A percentile compares a stretch with the other conserved stretches of the same genome.
Conservation (phyloP, 805 yeast genomes). For the Hyphopichia homilentoma region DNA sequence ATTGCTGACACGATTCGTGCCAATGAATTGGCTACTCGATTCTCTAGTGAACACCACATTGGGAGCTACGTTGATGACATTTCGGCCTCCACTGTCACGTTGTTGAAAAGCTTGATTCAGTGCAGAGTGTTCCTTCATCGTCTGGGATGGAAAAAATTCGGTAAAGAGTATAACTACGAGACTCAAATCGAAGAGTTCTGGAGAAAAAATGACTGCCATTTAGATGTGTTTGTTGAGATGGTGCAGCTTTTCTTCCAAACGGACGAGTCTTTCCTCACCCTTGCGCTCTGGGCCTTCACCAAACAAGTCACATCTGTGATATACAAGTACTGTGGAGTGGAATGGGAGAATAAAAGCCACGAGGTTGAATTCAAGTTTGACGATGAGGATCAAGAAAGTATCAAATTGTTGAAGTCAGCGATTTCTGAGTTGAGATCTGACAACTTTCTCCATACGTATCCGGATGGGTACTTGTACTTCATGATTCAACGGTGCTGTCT, state of each 20-base stretch:
- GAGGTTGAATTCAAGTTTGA: not conserved
- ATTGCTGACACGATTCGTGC: slow-evolving; percentile 53
- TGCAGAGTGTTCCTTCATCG: slow-evolving; percentile 7
- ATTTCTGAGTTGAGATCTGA: not conserved
- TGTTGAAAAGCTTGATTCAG: slow-evolving; percentile 43
- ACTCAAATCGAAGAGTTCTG: not conserved
- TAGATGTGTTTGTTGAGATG: slow-evolving; percentile 35
- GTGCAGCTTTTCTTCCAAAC: slow-evolving; percentile 41
- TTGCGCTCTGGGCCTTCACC: slow-evolving; percentile 27
- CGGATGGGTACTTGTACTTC: slow-evolving; percentile 9
- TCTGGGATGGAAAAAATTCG: slow-evolving; percentile 8
- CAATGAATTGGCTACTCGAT: slow-evolving; percentile 56
- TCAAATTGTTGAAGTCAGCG: too few species aligned
- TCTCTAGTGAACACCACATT: slow-evolving; percentile 30
- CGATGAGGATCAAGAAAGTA: not conserved
- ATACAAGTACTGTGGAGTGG: not conserved
- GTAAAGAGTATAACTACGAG: not conserved
- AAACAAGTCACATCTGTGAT: slow-evolving; percentile 9
- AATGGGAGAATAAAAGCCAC: not conserved
- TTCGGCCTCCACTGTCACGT: slow-evolving; percentile 24
- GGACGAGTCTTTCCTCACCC: slow-evolving; percentile 38
- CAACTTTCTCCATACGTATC: slow-evolving; percentile 2
- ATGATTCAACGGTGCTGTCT: slow-evolving; percentile 19
- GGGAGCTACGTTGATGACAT: slow-evolving; percentile 20
- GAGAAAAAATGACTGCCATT: too few species aligned